Conservation (phyloP, 2,329 filamentous ascomycete species). For the Xylariaceae sp. region DNA sequence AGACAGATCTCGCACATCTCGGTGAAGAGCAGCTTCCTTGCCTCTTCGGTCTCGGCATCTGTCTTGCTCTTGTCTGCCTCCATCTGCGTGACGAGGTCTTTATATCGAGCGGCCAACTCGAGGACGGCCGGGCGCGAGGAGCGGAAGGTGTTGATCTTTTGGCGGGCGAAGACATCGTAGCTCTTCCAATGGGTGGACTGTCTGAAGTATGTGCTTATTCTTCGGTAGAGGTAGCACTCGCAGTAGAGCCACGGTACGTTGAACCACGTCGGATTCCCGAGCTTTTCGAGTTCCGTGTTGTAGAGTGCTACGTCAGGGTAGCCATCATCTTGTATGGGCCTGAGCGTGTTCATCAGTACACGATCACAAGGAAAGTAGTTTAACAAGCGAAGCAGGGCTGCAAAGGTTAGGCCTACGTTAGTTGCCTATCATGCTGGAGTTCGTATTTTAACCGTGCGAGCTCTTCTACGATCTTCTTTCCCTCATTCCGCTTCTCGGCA, state of each 20-base stretch:
- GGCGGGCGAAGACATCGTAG: conserved; percentile 84
- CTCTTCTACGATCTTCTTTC: conserved; percentile 77
- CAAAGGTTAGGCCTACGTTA: conserved; percentile 55
- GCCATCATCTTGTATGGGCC: conserved; percentile 72
- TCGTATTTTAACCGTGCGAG: conserved; percentile 88
- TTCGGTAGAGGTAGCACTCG: conserved; percentile 93
- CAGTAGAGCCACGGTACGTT: conserved; percentile 81
- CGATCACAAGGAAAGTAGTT: background rate
- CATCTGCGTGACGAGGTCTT: conserved; percentile 64
- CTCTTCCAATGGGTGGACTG: conserved; percentile 76
- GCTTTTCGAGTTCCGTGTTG: conserved; percentile 75
- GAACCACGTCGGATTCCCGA: conserved; percentile 75
- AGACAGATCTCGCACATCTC: conserved; percentile 97
- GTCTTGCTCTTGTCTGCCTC: conserved; percentile 46
- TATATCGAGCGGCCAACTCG: conserved; percentile 75
- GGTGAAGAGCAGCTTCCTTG: conserved; percentile 72
- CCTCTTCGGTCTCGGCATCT: conserved; percentile 50
- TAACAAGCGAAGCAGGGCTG: background rate
- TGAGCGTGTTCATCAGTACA: conserved; percentile 30
- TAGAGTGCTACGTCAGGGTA: conserved; percentile 70
- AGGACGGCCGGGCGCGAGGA: conserved; percentile 83
- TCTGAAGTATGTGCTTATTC: conserved; percentile 73
- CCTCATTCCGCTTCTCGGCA: conserved; percentile 64
- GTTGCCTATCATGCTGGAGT: conserved; percentile 76
- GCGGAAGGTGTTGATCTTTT: conserved; percentile 88